These are phyloP conservation scores for Pythium angustatum DNA, from an alignment of 352 stramenopile genomes.

Conservation along the genomic window DNA sequence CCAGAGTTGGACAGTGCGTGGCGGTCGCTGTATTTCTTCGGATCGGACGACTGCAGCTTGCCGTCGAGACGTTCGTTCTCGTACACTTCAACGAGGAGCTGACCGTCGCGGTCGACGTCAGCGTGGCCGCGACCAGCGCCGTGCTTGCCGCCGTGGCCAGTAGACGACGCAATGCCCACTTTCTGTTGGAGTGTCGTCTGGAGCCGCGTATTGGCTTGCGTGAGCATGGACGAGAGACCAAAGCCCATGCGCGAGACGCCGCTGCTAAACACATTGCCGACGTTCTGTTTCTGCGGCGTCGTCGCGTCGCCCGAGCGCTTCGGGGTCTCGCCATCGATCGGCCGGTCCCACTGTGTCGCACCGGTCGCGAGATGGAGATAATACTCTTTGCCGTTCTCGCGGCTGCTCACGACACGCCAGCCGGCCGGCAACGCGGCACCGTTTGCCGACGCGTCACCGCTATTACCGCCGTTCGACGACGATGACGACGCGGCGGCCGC, in stretches of 20 bases:
- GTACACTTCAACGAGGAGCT: slow-evolving; percentile 80
- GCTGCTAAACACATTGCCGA: slow-evolving; percentile 61
- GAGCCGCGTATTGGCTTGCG: slow-evolving; percentile 67
- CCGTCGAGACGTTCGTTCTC: slow-evolving; percentile 86
- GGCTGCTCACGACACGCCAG: slow-evolving; percentile 72
- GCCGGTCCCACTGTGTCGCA: slow-evolving; percentile 67
- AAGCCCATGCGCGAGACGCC: slow-evolving; percentile 69
- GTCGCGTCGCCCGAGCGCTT: slow-evolving; percentile 41
- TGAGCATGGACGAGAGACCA: slow-evolving; percentile 56
- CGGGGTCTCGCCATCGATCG: slow-evolving; percentile 55
- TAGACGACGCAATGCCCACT: slow-evolving; percentile 23
- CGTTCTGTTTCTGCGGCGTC: slow-evolving; percentile 31
- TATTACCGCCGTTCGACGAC: slow-evolving; percentile 6
- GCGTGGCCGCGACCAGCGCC: slow-evolving; percentile 36
- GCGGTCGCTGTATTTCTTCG: slow-evolving; percentile 72
- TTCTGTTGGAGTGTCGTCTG: slow-evolving; percentile 72
- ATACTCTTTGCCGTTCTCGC: slow-evolving; percentile 66
- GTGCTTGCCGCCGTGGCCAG: slow-evolving; percentile 15
- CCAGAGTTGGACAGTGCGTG: slow-evolving; percentile 52
- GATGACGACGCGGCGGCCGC: not conserved
- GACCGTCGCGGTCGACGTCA: slow-evolving; percentile 66
- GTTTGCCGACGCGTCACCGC: not conserved
- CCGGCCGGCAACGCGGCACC: slow-evolving; percentile 49
- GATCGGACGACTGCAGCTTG: slow-evolving; percentile 65
- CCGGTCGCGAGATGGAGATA: slow-evolving; percentile 72